These are phyloP conservation scores for Phytopythium aichiense DNA, from an alignment of 352 stramenopile genomes.

Conservation along the genomic window DNA sequence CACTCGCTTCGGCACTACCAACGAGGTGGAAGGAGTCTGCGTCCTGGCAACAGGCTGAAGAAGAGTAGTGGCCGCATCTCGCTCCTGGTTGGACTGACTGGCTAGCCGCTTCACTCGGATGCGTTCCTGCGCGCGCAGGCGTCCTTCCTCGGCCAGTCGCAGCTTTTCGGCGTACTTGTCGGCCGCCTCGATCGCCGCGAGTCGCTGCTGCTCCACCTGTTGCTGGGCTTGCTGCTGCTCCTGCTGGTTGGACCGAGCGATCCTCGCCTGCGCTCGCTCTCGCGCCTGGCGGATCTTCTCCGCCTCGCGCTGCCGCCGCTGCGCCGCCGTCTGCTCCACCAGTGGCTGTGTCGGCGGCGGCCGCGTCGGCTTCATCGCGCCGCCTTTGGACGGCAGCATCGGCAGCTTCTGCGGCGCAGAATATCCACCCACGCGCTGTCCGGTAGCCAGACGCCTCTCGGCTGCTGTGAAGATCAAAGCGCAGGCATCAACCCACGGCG, in stretches of 20 bases:
- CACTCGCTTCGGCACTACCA: not conserved
- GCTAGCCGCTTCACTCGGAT: slow-evolving; percentile 26
- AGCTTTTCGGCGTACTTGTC: slow-evolving; percentile 28
- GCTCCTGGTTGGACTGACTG: slow-evolving; percentile 6
- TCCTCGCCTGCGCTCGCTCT: slow-evolving; percentile 44
- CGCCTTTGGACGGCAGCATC: slow-evolving; percentile 11
- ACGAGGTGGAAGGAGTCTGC: not conserved
- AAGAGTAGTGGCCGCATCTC: not conserved
- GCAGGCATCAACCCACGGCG: not conserved
- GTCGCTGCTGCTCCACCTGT: slow-evolving; percentile 16
- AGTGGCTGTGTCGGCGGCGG: not conserved
- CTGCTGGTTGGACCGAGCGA: slow-evolving; percentile 39
- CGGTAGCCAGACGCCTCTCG: not conserved
- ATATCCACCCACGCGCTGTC: not conserved
- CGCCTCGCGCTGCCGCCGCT: slow-evolving; percentile 24
- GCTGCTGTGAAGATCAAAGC: not conserved
- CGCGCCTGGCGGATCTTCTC: slow-evolving; percentile 56
- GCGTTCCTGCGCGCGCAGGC: slow-evolving; percentile 41
- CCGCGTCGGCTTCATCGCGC: not conserved
- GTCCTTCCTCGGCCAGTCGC: slow-evolving; percentile 29
- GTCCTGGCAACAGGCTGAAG: not conserved
- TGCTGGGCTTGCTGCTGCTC: slow-evolving; percentile 23
- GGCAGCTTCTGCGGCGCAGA: slow-evolving; percentile 11
- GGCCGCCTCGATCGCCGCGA: slow-evolving; percentile 10
- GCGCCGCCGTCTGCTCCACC: slow-evolving; percentile 4